Evolutionary conservation across 2,329 filamentous ascomycete genomes (phyloP).

Genomic region (Diplocarpon mali): DNA sequence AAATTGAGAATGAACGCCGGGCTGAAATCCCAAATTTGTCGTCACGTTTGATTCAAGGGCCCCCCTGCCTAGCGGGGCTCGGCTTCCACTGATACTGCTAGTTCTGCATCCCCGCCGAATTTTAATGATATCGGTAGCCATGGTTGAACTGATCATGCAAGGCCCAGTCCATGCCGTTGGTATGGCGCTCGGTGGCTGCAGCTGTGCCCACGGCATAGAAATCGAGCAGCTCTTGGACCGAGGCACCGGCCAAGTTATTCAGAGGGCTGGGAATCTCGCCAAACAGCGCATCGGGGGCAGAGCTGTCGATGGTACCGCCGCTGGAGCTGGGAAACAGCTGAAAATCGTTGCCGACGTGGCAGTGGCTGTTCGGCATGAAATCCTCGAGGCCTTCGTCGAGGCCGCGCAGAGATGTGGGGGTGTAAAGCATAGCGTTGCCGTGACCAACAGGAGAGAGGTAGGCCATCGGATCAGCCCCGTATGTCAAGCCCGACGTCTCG

Average conservation of each 20-base stretch:
- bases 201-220: slow-evolving; percentile 23
- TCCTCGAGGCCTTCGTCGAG: slow-evolving; percentile 43
- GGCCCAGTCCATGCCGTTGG: slow-evolving; percentile 20
- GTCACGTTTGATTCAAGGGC: slow-evolving; percentile 6
- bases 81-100: slow-evolving; percentile 17
- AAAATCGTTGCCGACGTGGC: slow-evolving; percentile 19
- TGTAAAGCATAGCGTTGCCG: slow-evolving; percentile 57
- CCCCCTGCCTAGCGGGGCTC: slow-evolving; percentile 9
- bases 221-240: slow-evolving; percentile 21
- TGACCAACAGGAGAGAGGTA: slow-evolving; percentile 62
- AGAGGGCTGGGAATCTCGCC: slow-evolving; percentile 20
- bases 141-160: slow-evolving; percentile 18
- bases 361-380: slow-evolving; percentile 16
- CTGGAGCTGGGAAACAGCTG: slow-evolving; percentile 23
- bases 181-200: slow-evolving; percentile 10
- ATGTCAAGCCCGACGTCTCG: slow-evolving; percentile 24
- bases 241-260: slow-evolving; percentile 15
- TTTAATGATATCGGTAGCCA: slow-evolving; percentile 18
- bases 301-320: slow-evolving; percentile 16
- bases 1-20: slow-evolving; percentile 14
- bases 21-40: slow-evolving; percentile 20
- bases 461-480: slow-evolving; percentile 27
- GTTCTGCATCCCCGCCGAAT: neutral
- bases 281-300: slow-evolving; percentile 20
- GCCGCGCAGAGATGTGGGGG: slow-evolving; percentile 48